These are phyloP conservation scores for Colletotrichum falcatum DNA, from an alignment of 2,329 filamentous ascomycete species.

Conservation along the genomic window DNA sequence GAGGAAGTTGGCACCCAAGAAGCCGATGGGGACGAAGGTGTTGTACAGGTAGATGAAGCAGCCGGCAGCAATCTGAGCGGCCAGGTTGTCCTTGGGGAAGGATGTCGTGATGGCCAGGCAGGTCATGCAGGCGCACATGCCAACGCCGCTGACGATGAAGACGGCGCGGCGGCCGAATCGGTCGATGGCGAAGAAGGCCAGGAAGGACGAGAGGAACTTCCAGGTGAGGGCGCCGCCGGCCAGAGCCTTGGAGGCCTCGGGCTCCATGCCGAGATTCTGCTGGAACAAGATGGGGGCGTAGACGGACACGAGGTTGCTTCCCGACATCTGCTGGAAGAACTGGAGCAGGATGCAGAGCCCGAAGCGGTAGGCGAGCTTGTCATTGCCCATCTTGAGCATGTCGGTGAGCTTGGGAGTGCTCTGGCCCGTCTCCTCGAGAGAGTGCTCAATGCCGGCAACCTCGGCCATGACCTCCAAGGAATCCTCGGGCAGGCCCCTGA, in stretches of 20 bases:
- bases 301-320: conserved; percentile 52
- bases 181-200: conserved; percentile 63
- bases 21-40: conserved; percentile 70
- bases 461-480: conserved; percentile 64
- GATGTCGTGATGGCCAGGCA: conserved; percentile 64
- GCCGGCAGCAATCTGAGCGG: conserved; percentile 63
- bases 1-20: conserved; percentile 69
- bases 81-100: conserved; percentile 57
- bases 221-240: conserved; percentile 64
- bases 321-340: conserved; percentile 55
- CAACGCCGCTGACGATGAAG: conserved; percentile 63
- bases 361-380: conserved; percentile 62
- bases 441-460: conserved; percentile 60
- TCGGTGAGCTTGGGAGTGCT: conserved; percentile 54
- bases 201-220: conserved; percentile 65
- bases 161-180: conserved; percentile 62
- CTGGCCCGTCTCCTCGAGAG: conserved; percentile 57
- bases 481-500: conserved; percentile 61
- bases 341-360: conserved; percentile 63
- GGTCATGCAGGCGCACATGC: conserved; percentile 67
- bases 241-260: conserved; percentile 55
- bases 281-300: conserved; percentile 55
- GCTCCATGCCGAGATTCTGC: conserved; percentile 54
- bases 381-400: conserved; percentile 61
- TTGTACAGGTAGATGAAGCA: conserved; percentile 71